Conservation (phyloP, 2,329 filamentous ascomycete genomes). For the Monosporascus sp. region DNA sequence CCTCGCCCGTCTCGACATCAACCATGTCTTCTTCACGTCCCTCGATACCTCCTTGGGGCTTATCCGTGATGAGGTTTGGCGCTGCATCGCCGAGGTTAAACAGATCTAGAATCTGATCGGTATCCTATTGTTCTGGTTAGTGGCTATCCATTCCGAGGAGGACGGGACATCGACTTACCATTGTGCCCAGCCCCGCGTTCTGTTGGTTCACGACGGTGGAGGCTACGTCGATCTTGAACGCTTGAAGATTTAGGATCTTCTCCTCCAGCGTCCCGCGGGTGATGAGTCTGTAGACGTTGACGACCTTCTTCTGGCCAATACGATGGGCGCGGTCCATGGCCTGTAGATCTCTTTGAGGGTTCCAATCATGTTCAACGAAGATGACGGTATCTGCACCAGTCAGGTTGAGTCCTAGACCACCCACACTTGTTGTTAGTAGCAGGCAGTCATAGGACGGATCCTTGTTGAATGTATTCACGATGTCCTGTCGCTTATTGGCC, state of each 20-base stretch:
- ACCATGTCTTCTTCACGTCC: slow-evolving; percentile 81
- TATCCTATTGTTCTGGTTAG: slow-evolving; percentile 55
- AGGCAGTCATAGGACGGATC: slow-evolving; percentile 95
- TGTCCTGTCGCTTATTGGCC: slow-evolving; percentile 88
- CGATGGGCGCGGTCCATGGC: slow-evolving; percentile 98
- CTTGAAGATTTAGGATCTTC: slow-evolving; percentile 96
- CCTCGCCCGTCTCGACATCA: slow-evolving; percentile 85
- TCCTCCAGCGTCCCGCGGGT: slow-evolving; percentile 94
- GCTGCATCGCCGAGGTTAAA: slow-evolving; percentile 85
- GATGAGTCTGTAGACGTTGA: slow-evolving; percentile 96
- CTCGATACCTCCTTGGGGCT: slow-evolving; percentile 51
- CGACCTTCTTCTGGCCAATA: slow-evolving; percentile 99
- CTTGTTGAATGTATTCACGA: slow-evolving; percentile 98
- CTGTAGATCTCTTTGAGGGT: slow-evolving; percentile 96
- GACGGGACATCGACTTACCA: slow-evolving; percentile 15
- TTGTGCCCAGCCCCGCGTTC: slow-evolving; percentile 73
- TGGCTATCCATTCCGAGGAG: neutral
- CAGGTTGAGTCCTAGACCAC: slow-evolving; percentile 88
- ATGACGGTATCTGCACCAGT: slow-evolving; percentile 98
- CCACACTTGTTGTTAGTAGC: slow-evolving; percentile 89
- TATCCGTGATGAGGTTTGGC: slow-evolving; percentile 58
- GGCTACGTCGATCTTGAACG: slow-evolving; percentile 98
- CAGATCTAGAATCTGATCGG: slow-evolving; percentile 93
- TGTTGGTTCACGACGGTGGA: slow-evolving; percentile 98
- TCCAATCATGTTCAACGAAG: slow-evolving; percentile 99